phyloP scores from a whole-genome alignment of 441 rosid species.

The Eutrema salsugineum region DNA sequence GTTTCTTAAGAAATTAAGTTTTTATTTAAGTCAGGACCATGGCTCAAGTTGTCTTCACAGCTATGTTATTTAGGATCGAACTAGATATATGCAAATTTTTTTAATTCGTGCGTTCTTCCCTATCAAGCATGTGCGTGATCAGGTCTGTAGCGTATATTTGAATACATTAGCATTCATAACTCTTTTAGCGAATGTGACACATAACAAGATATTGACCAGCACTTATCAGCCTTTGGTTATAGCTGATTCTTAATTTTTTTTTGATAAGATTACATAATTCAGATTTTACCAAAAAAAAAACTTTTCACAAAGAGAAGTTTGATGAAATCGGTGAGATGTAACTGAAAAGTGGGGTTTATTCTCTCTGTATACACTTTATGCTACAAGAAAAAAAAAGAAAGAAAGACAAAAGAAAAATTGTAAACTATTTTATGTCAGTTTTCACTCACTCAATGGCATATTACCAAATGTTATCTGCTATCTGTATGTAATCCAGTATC shows the following conservation, averaged over 20 bases:
- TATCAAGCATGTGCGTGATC: background rate
- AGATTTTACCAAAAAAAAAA: background rate
- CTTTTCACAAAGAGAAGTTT: background rate
- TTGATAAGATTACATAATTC: background rate
- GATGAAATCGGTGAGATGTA: conserved; percentile 9
- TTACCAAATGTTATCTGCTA: background rate
- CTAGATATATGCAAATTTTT: background rate
- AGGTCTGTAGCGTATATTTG: background rate
- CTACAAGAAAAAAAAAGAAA: background rate
- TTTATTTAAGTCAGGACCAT: no score
- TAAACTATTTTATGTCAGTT: background rate
- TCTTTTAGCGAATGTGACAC: background rate
- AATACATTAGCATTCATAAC: background rate
- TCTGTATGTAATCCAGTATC: conserved; percentile 1
- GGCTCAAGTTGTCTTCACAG: no score
- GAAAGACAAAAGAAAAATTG: background rate
- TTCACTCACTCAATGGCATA: background rate
- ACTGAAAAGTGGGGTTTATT: background rate
- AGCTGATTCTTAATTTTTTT: background rate
- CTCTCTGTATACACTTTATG: conserved; percentile 18
- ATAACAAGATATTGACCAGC: background rate
- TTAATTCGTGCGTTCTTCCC: background rate
- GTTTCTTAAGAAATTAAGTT: no score
- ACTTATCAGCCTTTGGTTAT: background rate
- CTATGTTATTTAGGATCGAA: background rate